These are phyloP conservation scores for Mollisia scopiformis DNA, from an alignment of 2,329 filamentous ascomycete genomes.

Conservation along the genomic window DNA sequence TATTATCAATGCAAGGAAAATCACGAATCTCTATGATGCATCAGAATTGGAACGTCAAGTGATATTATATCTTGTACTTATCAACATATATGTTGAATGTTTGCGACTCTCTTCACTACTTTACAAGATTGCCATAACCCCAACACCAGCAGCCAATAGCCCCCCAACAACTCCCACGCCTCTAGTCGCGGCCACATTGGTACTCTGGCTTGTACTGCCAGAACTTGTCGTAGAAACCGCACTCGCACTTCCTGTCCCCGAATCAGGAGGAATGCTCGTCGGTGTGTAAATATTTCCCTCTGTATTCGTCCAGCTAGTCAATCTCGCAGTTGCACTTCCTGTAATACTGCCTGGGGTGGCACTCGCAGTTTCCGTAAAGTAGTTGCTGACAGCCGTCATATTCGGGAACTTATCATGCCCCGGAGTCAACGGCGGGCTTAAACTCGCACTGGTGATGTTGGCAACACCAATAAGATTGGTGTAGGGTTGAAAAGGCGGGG, in stretches of 20 bases:
- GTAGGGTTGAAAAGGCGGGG: constrained; percentile 41
- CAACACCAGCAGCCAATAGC: no score
- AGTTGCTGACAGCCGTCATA: constrained; percentile 44
- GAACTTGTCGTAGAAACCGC: background rate
- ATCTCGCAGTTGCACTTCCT: constrained; percentile 40
- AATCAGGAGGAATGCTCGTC: background rate
- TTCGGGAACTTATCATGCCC: constrained; percentile 37
- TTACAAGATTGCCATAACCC: no score
- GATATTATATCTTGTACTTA: no score
- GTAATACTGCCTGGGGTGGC: constrained; percentile 47
- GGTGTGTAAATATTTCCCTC: constrained; percentile 4
- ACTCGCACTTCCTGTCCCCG: background rate
- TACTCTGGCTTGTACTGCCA: no score
- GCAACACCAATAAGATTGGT: constrained; percentile 37
- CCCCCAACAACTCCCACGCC: no score
- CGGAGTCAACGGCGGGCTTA: constrained; percentile 7
- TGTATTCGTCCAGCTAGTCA: constrained; percentile 5
- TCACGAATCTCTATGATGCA: no score
- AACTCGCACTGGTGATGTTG: constrained; percentile 32
- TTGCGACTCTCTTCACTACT: no score
- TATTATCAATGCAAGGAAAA: no score
- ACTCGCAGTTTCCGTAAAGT: constrained; percentile 42
- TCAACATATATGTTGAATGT: no score
- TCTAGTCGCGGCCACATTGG: no score
- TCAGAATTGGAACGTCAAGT: no score